These are phyloP conservation scores for Neofusicoccum kwambonambiense DNA, from an alignment of 2,329 filamentous ascomycete genomes.

Conservation along the genomic window DNA sequence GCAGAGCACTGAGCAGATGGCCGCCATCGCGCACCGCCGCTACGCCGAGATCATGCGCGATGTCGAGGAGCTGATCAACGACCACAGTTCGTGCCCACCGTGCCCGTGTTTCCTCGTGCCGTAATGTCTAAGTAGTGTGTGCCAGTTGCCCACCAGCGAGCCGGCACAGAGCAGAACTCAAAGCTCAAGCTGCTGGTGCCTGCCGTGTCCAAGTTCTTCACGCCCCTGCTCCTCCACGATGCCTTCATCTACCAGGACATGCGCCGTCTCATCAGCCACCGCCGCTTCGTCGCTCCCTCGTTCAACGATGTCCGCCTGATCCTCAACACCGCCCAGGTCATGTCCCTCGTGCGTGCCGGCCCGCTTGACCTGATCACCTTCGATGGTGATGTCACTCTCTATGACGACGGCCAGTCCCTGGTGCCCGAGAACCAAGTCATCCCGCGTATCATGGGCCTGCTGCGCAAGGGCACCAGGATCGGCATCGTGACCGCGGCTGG, in stretches of 20 bases:
- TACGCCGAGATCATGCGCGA: slow-evolving; percentile 96
- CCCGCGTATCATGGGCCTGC: slow-evolving; percentile 63
- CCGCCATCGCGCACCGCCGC: slow-evolving; percentile 75
- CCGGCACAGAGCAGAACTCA: slow-evolving; percentile 67
- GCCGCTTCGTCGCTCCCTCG: slow-evolving; percentile 89
- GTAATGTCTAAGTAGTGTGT: slow-evolving; percentile 10
- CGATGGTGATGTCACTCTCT: slow-evolving; percentile 95
- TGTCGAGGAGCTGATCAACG: slow-evolving; percentile 85
- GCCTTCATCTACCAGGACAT: slow-evolving; percentile 90
- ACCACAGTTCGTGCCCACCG: slow-evolving; percentile 66
- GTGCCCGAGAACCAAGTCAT: slow-evolving; percentile 76
- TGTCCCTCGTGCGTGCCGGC: slow-evolving; percentile 76
- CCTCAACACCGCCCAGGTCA: slow-evolving; percentile 90
- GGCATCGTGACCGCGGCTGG: slow-evolving; percentile 97
- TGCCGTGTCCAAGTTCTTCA: slow-evolving; percentile 91
- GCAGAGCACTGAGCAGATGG: slow-evolving; percentile 67
- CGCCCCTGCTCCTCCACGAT: slow-evolving; percentile 77
- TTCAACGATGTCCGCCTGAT: slow-evolving; percentile 96
- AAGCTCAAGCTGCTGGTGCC: slow-evolving; percentile 93
- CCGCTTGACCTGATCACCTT: slow-evolving; percentile 86
- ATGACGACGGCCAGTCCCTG: slow-evolving; percentile 76
- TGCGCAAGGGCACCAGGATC: slow-evolving; percentile 75
- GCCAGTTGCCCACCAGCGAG: slow-evolving; percentile 68
- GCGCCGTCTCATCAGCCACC: slow-evolving; percentile 80
- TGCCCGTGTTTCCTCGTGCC: not conserved